phyloP scores from a whole-genome alignment of 2,329 filamentous ascomycete species.

The Cladosporium sp. region DNA sequence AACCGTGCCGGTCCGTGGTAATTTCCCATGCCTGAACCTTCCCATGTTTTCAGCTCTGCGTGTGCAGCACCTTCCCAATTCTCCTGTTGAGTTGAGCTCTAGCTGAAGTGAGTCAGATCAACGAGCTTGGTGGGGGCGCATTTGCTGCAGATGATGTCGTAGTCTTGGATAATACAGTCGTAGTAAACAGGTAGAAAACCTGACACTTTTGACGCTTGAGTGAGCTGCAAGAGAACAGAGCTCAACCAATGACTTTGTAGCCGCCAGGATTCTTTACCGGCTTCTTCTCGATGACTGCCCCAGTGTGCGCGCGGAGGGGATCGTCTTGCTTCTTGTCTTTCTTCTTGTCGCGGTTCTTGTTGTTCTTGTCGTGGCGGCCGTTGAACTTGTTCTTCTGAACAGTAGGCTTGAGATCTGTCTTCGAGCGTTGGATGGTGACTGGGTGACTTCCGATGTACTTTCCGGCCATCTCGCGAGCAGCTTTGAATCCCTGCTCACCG shows the following conservation, averaged over 20 bases:
- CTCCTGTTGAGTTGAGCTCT: too few species aligned
- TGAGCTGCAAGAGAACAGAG: background rate
- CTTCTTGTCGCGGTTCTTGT: conserved; percentile 36
- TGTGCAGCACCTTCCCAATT: too few species aligned
- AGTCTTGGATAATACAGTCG: too few species aligned
- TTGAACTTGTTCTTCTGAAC: conserved; percentile 45
- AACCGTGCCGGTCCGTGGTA: too few species aligned
- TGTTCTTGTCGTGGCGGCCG: conserved; percentile 46
- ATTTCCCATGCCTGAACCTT: too few species aligned
- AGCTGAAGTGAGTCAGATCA: too few species aligned
- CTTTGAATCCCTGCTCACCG: conserved; percentile 92
- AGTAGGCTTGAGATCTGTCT: conserved; percentile 80
- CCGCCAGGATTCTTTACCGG: conserved; percentile 25
- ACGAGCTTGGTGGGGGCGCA: too few species aligned
- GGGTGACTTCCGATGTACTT: conserved; percentile 99
- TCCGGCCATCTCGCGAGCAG: conserved; percentile 95
- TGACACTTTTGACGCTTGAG: too few species aligned
- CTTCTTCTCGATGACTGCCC: conserved; percentile 36
- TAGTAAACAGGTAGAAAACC: too few species aligned
- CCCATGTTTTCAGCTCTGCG: too few species aligned
- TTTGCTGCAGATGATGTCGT: too few species aligned
- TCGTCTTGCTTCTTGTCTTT: conserved; percentile 37
- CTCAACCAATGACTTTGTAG: conserved; percentile 33
- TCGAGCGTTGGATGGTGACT: conserved; percentile 70
- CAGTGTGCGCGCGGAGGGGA: conserved; percentile 33